Conservation (phyloP, 163 green algal genomes). For the Chlorella variabilis region DNA sequence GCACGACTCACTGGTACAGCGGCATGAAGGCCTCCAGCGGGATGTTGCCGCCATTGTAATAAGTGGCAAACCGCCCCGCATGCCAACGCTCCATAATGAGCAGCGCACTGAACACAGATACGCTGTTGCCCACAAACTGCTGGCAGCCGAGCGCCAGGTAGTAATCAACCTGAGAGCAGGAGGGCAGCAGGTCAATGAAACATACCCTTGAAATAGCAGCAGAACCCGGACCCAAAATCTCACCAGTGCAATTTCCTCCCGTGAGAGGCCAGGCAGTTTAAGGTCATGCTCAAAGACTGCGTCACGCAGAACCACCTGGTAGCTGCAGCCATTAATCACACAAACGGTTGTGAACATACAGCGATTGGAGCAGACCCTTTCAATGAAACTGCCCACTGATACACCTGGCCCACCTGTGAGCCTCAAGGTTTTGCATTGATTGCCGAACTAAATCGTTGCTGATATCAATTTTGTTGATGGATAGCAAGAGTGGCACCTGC, state of each 20-base stretch:
- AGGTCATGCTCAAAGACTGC: not conserved
- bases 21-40: conserved; percentile 55
- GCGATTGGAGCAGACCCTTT: too few relatives aligned
- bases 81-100: conserved; percentile 55
- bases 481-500: conserved; percentile 2
- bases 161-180: conserved; percentile 16
- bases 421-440: not conserved
- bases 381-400: not conserved
- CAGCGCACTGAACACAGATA: conserved; percentile 55
- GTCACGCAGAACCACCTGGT: not conserved
- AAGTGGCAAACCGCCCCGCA: conserved; percentile 42
- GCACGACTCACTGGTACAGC: conserved; percentile 32
- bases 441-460: not conserved
- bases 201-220: not conserved
- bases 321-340: too few relatives aligned
- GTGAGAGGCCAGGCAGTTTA: not conserved
- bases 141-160: conserved; percentile 10
- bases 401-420: not conserved
- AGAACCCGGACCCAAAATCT: not conserved
- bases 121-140: conserved; percentile 59
- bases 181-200: not conserved
- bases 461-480: not conserved
- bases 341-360: too few relatives aligned
- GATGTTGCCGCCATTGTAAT: conserved; percentile 67
- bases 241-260: not conserved